phyloP scores from a whole-genome alignment of 2,329 filamentous ascomycete genomes.

The Daldinia eschscholtzii region DNA sequence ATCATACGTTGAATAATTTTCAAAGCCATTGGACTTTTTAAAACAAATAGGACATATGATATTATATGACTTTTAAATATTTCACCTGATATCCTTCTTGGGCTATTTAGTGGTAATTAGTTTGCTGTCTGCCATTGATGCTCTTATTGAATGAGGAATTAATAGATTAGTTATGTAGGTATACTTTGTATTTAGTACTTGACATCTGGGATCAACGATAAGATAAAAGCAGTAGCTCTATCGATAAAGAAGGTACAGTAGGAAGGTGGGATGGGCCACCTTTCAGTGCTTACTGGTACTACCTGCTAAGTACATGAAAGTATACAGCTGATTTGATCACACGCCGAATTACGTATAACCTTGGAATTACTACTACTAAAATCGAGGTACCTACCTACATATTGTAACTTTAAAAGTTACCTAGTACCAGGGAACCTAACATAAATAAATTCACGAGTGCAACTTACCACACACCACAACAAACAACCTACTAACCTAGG shows the following conservation, averaged over 20 bases:
- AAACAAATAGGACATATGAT: not conserved
- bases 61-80: not conserved
- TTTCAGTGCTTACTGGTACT: not conserved
- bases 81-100: not conserved
- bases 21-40: not conserved
- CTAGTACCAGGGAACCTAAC: not conserved
- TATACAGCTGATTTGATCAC: constrained; percentile 1
- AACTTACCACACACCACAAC: constrained; percentile 13
- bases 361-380: not conserved
- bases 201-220: not conserved
- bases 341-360: not conserved
- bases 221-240: not conserved
- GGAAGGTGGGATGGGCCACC: constrained; percentile 6
- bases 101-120: not conserved
- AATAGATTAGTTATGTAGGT: too few relatives aligned
- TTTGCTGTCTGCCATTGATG: not conserved
- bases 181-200: not conserved
- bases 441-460: constrained; percentile 20
- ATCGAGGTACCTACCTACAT: not conserved
- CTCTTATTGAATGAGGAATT: not conserved
- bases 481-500: constrained; percentile 5
- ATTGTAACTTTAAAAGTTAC: constrained; percentile 1
- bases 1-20: not conserved
- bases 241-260: not conserved
- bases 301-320: not conserved